Percentiles rank a stretch among this genome's conserved stretches.
These are phyloP conservation scores for Fusarium napiforme DNA, from an alignment of 2,329 filamentous ascomycete species.

Conservation along the genomic window DNA sequence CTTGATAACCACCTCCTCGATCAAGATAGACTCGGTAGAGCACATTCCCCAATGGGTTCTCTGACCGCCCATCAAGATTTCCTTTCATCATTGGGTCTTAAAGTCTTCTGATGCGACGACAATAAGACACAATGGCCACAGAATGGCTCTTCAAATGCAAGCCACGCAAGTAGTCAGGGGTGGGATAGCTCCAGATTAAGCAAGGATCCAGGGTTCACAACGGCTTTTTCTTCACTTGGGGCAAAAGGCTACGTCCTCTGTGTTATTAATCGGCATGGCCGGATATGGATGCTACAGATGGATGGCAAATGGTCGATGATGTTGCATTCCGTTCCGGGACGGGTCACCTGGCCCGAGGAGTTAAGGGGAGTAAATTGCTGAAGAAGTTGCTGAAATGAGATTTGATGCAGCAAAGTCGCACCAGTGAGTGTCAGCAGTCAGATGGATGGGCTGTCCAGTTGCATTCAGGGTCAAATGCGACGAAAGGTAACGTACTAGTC, in stretches of 20 bases:
- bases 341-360: conserved; percentile 25
- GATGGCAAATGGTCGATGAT: conserved; percentile 7
- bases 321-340: conserved; percentile 15
- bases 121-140: not conserved
- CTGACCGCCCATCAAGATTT: not conserved
- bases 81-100: not conserved
- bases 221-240: conserved; percentile 9
- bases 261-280: conserved; percentile 27
- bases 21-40: not conserved
- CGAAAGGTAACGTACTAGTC: not conserved
- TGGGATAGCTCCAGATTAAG: conserved; percentile 13
- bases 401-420: conserved; percentile 30
- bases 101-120: not conserved
- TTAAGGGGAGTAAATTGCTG: not conserved
- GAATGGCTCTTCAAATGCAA: conserved; percentile 8
- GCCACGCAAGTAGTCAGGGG: conserved; percentile 31
- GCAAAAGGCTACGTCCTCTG: not conserved
- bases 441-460: not conserved
- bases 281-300: conserved; percentile 11
- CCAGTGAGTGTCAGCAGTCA: not conserved
- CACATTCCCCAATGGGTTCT: not conserved
- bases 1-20: not conserved
- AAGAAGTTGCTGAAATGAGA: conserved; percentile 22
- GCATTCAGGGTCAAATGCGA: conserved; percentile 13
- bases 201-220: conserved; percentile 27